Evolutionary conservation across 768 basidiomycete genomes (phyloP), one percentile per base, ranked within the genome.

Genomic region (Tricholoma sp.): DNA sequence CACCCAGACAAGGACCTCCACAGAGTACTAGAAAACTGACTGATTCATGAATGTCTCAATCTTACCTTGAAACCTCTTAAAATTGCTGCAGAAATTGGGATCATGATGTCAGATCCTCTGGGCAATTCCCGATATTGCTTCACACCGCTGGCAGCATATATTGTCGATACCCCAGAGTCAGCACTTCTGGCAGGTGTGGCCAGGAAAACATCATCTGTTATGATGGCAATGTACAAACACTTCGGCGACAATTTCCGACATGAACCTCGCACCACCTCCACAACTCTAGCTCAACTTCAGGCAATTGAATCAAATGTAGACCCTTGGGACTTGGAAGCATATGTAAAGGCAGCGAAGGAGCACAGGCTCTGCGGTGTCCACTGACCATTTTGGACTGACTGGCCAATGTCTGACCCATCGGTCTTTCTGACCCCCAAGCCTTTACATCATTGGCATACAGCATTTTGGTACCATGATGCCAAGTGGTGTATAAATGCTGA

Each of bases 121-220:
- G 71, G 71, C 1, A 54, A 51, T 15, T 37, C 44, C 3, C 54
- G 59, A 0, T 63, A 61, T 20, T 68, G 65, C 42, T 71, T 61
- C 52, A 70, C 68, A 0, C 69, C 66, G 1, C 53, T 72, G 4
- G 67, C 61, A 7, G 59, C 65, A 0, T 70, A 64, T 55, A 71
- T 24, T 2, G 67, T 66, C 3, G 69, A 75, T 54, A 70, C 66
- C 6, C 70, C 68, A 0, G 71, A 76, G 63, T 63, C 69, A 9
- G 53, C 57, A 1, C 48, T 69, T 41, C 50, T 73, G n/a, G 61
- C 70, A 1, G 59, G 69, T 29, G 67, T 73, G 28, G 56, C 39
- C 2, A 65, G 62, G 2, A 70, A 67, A 49, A 68, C 68, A 1
- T 74, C 72, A 0, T 65, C 65, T 2, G 59, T 74, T 11, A 72